Percentiles rank a stretch among this genome's conserved stretches.
Evolutionary conservation across 1,284 basidiomycete species (phyloP).

Genomic region (Papiliotrema laurentii): DNA sequence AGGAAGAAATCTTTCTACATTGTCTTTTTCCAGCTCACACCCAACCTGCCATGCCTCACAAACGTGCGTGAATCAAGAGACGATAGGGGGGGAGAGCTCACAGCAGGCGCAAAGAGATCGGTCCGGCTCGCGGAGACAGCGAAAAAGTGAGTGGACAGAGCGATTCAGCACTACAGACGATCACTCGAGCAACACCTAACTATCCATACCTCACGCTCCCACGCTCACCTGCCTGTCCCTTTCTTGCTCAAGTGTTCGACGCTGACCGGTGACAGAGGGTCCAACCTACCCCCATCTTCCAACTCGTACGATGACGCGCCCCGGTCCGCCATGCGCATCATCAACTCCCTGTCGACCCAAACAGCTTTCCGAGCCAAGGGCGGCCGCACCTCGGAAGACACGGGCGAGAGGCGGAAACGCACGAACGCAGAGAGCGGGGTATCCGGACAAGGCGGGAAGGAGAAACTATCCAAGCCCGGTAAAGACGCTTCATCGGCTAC

Average conservation of each 20-base stretch:
- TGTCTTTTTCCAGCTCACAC: no score
- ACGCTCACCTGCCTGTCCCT: no score
- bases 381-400: slow-evolving; percentile 33
- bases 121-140: slow-evolving; percentile 33
- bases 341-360: slow-evolving; percentile 37
- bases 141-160: slow-evolving; percentile 26
- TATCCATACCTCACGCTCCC: no score
- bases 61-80: slow-evolving; percentile 20
- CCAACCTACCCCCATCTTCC: slow-evolving; percentile 35
- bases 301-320: slow-evolving; percentile 36
- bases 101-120: slow-evolving; percentile 41
- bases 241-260: no score
- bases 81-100: not conserved
- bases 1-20: not conserved
- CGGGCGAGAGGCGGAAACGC: slow-evolving; percentile 21
- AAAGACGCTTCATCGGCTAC: not conserved
- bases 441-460: not conserved
- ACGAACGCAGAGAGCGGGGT: slow-evolving; percentile 4
- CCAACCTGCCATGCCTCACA: slow-evolving; percentile 38
- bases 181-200: no score
- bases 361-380: slow-evolving; percentile 33
- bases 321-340: slow-evolving; percentile 35
- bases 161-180: not conserved
- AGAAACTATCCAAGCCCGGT: not conserved
- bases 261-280: no score